Evolutionary conservation across 179 eudicot genomes (phyloP), one percentile per base, ranked within the genome.

Genomic region (Camellia oleifera): DNA sequence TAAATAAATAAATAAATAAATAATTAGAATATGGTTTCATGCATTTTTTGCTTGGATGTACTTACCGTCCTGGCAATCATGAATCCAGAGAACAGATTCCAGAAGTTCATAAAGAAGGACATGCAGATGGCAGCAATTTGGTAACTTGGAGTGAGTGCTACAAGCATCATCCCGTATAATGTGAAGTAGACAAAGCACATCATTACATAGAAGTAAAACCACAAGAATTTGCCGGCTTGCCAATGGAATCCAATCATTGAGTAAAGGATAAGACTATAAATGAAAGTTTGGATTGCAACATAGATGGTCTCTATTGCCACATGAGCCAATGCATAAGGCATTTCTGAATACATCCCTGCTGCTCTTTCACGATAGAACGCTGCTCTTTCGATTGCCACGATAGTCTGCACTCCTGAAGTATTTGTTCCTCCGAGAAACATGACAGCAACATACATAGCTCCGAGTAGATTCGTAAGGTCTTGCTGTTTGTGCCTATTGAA

Each of bases 311-410:
- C 82, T 12, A 72, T 69, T 52, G 78, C 72, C 63, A 74, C 82
- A 77, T 79, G 82, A 61, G 91, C 85, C 14, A 90, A 69, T 57
- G 93, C 91, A 71, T 82, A 88, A 52, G 93, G 89, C 75, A 89
- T 42, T 15, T 86, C 76, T 20, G 91, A 88, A 53, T 86, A 88
- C 91, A 88, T 86, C 46, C 88, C 88, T 7, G 91, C 89, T 18
- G 90, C 90, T 77, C 80, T 83, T 81, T 89, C 91, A 3, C 91
- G 89, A 73, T 89, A 87, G 69, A 87, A 89, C 1, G 87, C 91
- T 5, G 85, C 82, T 66, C 91, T 85, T 61, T 85, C 89, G 7
- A 82, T 72, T 8, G 82, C 78, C 53, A 87, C 82, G 42, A 89
- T 77, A 42, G 85, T 75, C 80, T 87, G 89, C 17, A 89, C 88